Percentiles rank a stretch among this genome's conserved stretches.
Conservation (phyloP, 352 stramenopile species). For the Phytophthora pluvialis region DNA sequence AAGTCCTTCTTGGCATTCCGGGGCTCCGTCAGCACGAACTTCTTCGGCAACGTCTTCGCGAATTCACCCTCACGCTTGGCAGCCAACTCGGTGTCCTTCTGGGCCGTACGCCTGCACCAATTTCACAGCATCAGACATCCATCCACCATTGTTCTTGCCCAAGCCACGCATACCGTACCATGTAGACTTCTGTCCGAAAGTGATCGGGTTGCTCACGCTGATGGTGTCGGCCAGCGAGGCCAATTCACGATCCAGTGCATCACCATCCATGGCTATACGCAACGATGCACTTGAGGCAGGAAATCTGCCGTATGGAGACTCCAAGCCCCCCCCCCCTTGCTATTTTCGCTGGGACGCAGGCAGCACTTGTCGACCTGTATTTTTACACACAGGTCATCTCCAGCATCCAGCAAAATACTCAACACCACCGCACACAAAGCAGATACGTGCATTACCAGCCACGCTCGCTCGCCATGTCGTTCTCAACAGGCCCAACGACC, state of each 20-base stretch:
- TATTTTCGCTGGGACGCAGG: constrained; percentile 26
- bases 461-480: constrained; percentile 11
- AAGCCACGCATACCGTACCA: constrained; percentile 51
- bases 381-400: constrained; percentile 13
- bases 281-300: not conserved
- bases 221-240: constrained; percentile 75
- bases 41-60: constrained; percentile 59
- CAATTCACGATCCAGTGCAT: constrained; percentile 74
- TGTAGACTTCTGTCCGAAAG: constrained; percentile 68
- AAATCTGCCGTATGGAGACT: not conserved
- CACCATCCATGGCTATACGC: constrained; percentile 30
- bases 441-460: constrained; percentile 39
- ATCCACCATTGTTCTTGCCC: not conserved
- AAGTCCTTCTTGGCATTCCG: constrained; percentile 52
- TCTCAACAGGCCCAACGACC: constrained; percentile 12
- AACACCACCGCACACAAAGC: constrained; percentile 23
- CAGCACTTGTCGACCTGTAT: constrained; percentile 1
- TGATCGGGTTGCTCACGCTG: constrained; percentile 80
- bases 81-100: constrained; percentile 40
- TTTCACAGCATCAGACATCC: constrained; percentile 4
- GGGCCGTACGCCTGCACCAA: constrained; percentile 58
- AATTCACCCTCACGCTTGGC: constrained; percentile 53
- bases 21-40: constrained; percentile 74
- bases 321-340: not conserved
- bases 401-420: constrained; percentile 5